Conservation (phyloP, 1,284 basidiomycete genomes). For the Vanrija humicola region DNA sequence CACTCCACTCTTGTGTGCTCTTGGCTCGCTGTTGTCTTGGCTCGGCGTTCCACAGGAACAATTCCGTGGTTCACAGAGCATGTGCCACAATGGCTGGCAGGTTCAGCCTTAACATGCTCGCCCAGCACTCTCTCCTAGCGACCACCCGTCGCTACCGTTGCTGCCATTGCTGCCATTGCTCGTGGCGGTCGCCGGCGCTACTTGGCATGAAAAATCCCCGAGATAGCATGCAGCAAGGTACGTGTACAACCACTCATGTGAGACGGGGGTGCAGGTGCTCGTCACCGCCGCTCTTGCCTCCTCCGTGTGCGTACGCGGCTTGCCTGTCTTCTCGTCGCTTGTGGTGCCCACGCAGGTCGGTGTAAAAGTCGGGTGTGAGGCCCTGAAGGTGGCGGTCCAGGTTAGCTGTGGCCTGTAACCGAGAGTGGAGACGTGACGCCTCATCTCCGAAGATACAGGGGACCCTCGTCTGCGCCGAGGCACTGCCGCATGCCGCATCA, state of each 20-base stretch:
- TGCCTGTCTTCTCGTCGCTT: slow-evolving; percentile 1
- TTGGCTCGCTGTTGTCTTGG: no score
- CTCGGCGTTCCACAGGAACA: no score
- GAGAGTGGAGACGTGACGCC: background rate
- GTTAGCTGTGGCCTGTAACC: background rate
- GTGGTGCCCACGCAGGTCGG: slow-evolving; percentile 59
- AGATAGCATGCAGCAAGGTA: background rate
- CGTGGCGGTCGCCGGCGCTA: background rate
- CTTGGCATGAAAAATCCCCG: background rate
- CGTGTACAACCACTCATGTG: slow-evolving; percentile 13
- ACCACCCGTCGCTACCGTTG: no score
- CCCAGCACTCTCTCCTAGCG: no score
- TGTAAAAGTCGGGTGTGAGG: slow-evolving; percentile 66
- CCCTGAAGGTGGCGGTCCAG: slow-evolving; percentile 44
- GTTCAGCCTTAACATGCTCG: no score
- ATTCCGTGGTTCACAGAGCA: no score
- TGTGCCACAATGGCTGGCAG: no score
- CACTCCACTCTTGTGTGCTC: no score
- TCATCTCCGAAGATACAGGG: background rate
- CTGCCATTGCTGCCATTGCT: no score
- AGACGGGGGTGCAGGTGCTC: slow-evolving; percentile 40
- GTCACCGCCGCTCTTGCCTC: slow-evolving; percentile 28
- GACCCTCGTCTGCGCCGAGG: background rate
- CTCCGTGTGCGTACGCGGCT: slow-evolving; percentile 5
- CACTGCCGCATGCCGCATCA: no score